Evolutionary conservation across 2,329 filamentous ascomycete genomes (phyloP).

Genomic region (Venturia aucupariae): DNA sequence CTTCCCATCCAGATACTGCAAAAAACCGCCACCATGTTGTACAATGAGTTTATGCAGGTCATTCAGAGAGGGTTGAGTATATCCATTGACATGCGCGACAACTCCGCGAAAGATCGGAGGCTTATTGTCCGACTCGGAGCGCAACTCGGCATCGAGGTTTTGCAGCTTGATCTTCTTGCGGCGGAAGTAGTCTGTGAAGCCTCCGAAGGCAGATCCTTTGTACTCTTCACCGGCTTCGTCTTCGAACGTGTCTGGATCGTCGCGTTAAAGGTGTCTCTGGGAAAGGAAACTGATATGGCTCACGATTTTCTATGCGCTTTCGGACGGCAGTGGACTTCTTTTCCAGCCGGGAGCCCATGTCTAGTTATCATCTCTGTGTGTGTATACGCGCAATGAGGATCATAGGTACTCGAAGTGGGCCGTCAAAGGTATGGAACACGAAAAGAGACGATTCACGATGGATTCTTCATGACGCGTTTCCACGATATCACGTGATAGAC

Average conservation of each 20-base stretch:
- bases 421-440: not conserved
- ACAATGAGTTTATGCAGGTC: constrained; percentile 84
- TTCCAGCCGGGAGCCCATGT: constrained; percentile 55
- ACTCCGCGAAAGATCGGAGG: constrained; percentile 85
- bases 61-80: constrained; percentile 87
- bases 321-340: constrained; percentile 50
- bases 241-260: constrained; percentile 54
- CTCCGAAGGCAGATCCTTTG: constrained; percentile 73
- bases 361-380: constrained; percentile 1
- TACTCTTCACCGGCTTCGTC: constrained; percentile 89
- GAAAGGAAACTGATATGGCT: constrained; percentile 17
- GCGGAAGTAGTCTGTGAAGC: constrained; percentile 84
- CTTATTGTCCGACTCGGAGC: constrained; percentile 55
- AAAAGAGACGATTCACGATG: not conserved
- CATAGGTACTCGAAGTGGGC: not conserved
- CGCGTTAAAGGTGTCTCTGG: not conserved
- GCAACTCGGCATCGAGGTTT: constrained; percentile 78
- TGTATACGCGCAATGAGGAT: not conserved
- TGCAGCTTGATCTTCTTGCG: constrained; percentile 96
- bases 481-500: not conserved
- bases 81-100: constrained; percentile 87
- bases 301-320: constrained; percentile 53
- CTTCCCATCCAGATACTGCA: constrained; percentile 92
- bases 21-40: constrained; percentile 83
- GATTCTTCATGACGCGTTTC: not conserved